Base-by-base conservation (phyloP, 768 basidiomycete genomes). In the Mycena belliarum region DNA sequence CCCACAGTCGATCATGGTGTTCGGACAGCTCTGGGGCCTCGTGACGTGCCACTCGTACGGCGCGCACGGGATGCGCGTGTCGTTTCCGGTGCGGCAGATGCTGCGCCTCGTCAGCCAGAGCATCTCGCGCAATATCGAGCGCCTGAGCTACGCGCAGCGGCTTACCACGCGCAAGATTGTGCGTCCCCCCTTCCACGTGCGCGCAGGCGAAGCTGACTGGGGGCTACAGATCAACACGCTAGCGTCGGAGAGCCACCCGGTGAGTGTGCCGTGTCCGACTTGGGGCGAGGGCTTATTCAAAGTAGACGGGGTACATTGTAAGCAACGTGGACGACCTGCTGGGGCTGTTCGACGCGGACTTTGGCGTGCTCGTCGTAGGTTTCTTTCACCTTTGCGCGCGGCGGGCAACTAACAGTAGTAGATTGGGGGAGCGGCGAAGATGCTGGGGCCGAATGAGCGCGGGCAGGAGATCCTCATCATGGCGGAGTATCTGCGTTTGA, bases 51-150 rank as follows among this genome's bases (percentile, higher is more conserved):
- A 91, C 67, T 84, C 86, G 0, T 94, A 92, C 63, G 91, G 91
- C 1, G 59, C 76, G 12, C 78, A 81, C 59, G 90, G 91, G n/a
- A 90, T 91, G 84, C 82, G 92, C 11, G 89, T 93, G 8, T 90
- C 91, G 2, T 92, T 93, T 73, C 88, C 89, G 4, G 86, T 92
- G 8, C 82, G 91, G 23, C 90, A 92, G 68, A 90, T 93, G 80
- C 79, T 93, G 46, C 82, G 88, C 20, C 80, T 93, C 10, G 75
- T 93, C 45, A 88, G 87, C 64, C 89, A 92, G 68, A 84, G 88
- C 2, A 88, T 93, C 58, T 89, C 88, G 29, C 79, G 86, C 48
- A 91, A 91, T 65, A 83, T 93, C 48, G 91, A 93, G 68, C 77
- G 91, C 14, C 69, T 93, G 61, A 87, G 84, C 67, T 92, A 91